Conservation (phyloP, 768 basidiomycete species). For the Kwoniella pini region DNA sequence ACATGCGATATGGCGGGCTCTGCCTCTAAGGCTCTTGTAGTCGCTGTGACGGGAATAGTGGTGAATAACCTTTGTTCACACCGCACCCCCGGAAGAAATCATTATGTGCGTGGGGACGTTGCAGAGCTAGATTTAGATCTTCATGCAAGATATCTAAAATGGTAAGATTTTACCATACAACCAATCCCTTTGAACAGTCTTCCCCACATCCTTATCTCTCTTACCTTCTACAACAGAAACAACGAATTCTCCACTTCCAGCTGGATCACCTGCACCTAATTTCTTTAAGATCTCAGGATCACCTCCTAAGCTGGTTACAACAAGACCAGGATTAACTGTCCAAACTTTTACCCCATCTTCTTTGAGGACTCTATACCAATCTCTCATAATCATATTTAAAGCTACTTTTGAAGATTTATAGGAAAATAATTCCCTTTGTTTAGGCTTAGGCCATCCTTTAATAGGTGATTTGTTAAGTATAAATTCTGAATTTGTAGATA, state of each 20-base stretch:
- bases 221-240: constrained; percentile 22
- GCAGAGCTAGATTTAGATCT: too few relatives aligned
- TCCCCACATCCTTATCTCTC: constrained; percentile 25
- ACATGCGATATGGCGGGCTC: too few relatives aligned
- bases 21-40: too few relatives aligned
- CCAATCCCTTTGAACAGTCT: constrained; percentile 9
- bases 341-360: constrained; percentile 14
- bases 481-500: not conserved
- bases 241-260: constrained; percentile 15
- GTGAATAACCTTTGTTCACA: too few relatives aligned
- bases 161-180: not conserved
- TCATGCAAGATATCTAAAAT: not conserved
- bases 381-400: constrained; percentile 14
- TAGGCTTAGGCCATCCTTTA: constrained; percentile 14
- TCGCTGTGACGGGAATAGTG: too few relatives aligned
- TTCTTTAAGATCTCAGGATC: constrained; percentile 7
- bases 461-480: constrained; percentile 8
- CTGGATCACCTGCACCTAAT: constrained; percentile 3
- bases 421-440: not conserved
- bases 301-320: constrained; percentile 22
- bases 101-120: too few relatives aligned
- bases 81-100: too few relatives aligned
- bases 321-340: constrained; percentile 23
- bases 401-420: constrained; percentile 15
- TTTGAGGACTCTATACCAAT: constrained; percentile 6